phyloP scores from a whole-genome alignment of 495 filamentous ascomycete genomes.

The Penicillium subrubescens region DNA sequence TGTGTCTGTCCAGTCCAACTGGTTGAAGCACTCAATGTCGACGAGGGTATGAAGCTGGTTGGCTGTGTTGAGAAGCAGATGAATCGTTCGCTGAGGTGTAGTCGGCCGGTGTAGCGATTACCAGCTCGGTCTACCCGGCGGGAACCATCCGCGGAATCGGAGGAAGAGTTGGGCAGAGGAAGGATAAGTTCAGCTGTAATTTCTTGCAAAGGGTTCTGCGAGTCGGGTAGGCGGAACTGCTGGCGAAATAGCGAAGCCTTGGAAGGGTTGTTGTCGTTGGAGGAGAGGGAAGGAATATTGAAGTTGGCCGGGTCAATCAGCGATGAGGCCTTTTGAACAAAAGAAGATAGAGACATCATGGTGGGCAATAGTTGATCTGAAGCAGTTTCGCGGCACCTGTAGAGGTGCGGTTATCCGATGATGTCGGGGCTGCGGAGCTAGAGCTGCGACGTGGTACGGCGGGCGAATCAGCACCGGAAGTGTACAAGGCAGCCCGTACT shows the following conservation, averaged over 20 bases:
- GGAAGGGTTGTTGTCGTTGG: constrained; percentile 76
- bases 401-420: constrained; percentile 19
- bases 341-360: constrained; percentile 80
- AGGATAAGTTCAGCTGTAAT: constrained; percentile 94
- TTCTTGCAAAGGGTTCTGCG: constrained; percentile 89
- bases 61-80: constrained; percentile 95
- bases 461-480: constrained; percentile 22
- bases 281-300: constrained; percentile 61
- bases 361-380: constrained; percentile 14
- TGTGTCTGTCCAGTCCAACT: constrained; percentile 86
- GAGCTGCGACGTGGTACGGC: constrained; percentile 27
- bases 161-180: constrained; percentile 55
- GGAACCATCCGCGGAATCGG: constrained; percentile 61
- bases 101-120: constrained; percentile 86
- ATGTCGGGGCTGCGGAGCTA: constrained; percentile 34
- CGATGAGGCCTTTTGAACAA: constrained; percentile 94
- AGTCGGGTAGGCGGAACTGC: constrained; percentile 92
- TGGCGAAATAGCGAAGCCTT: constrained; percentile 92
- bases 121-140: constrained; percentile 62
- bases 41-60: constrained; percentile 79
- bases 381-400: background rate
- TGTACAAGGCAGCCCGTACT: constrained; percentile 30
- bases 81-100: constrained; percentile 91
- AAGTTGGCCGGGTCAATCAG: constrained; percentile 82
- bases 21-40: constrained; percentile 72